Evolutionary conservation across 169 alveolate species (phyloP), one percentile per base, ranked within the genome.

Genomic region (Eimeria tenella): DNA sequence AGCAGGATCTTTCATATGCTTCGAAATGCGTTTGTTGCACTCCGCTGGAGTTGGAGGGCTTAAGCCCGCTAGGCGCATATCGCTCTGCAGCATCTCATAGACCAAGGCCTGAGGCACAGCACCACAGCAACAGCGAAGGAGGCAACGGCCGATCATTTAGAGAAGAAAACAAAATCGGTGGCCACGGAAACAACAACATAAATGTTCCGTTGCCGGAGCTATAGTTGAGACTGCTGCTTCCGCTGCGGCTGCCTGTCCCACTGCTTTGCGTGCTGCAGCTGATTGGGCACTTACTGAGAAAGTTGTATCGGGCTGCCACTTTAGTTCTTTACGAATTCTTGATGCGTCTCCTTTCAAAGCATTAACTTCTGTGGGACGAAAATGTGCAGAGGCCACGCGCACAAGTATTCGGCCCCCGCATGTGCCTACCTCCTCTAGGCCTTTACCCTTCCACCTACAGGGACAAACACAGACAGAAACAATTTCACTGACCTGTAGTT

Each of bases 341-440:
- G 96, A 89, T 49, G 96, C 95, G 70, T 96, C 96, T 7, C 98
- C 98, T n/a, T 84, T 86, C 62, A 96, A 93, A 1, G 87, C 81
- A 42, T 90, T 89, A 15, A 96, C 97, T 70, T 96, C 98, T 13
- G 96, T 81, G 9, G 96, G 96, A 70, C 98, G 95, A 94, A 90
- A 96, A 77, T 96, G 96, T 65, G 81, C 71, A 25, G 95, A 42
- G 6, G 84, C 50, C 17, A 92, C 93, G 21, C 73, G 19, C 86
- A 92, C 90, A 0, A 79, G 82, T 19, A 77, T 68, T 9, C 88
- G 68, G 9, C 88, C 88, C 4, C 94, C 90, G 49, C 83, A 25
- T 31, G 93, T 55, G 19, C 96, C 97, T 31, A 92, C 88, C 92
- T 96, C 97, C 31, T 95, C 53, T 25, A 95, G 42, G 21, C 97